A percentile compares a stretch with the other conserved stretches of the same genome.
These are phyloP conservation scores for Kodamaea plutei DNA, from an alignment of 1,139 yeast species.

Conservation along the genomic window DNA sequence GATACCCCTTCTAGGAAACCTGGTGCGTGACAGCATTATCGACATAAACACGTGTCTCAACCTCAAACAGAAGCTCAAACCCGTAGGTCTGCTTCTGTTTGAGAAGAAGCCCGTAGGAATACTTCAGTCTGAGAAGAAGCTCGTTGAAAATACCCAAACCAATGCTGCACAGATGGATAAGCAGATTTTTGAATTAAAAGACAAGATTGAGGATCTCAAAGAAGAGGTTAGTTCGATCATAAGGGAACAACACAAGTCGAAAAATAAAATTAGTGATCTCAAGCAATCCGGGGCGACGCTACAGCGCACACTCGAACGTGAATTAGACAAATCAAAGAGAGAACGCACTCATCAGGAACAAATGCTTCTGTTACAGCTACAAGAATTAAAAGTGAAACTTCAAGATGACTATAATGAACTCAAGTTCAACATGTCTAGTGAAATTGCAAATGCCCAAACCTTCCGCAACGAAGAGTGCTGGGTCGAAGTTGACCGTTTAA, in stretches of 20 bases:
- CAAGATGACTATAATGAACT: slow-evolving; percentile 28
- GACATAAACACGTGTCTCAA: slow-evolving; percentile 11
- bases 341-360: slow-evolving; percentile 12
- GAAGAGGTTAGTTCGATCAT: slow-evolving; percentile 12
- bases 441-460: slow-evolving; percentile 23
- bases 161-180: slow-evolving; percentile 4
- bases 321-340: slow-evolving; percentile 8
- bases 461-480: slow-evolving; percentile 24
- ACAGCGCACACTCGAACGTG: slow-evolving; percentile 10
- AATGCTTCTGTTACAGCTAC: slow-evolving; percentile 12
- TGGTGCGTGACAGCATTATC: slow-evolving; percentile 5
- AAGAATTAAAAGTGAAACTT: slow-evolving; percentile 16
- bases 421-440: slow-evolving; percentile 29
- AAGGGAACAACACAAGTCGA: slow-evolving; percentile 11
- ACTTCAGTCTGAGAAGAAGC: too few species aligned
- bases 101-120: slow-evolving; percentile 2
- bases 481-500: slow-evolving; percentile 16
- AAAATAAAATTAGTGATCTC: slow-evolving; percentile 7
- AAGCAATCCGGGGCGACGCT: slow-evolving; percentile 7
- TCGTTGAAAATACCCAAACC: too few species aligned
- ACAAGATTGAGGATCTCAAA: slow-evolving; percentile 10
- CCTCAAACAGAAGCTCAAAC: slow-evolving; percentile 7
- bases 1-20: slow-evolving; percentile 1
- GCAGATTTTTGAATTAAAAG: slow-evolving; percentile 6
- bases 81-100: slow-evolving; percentile 4